Evolutionary conservation across 1,284 basidiomycete species (phyloP).

Genomic region (Leccinum brunneo-olivaceum): DNA sequence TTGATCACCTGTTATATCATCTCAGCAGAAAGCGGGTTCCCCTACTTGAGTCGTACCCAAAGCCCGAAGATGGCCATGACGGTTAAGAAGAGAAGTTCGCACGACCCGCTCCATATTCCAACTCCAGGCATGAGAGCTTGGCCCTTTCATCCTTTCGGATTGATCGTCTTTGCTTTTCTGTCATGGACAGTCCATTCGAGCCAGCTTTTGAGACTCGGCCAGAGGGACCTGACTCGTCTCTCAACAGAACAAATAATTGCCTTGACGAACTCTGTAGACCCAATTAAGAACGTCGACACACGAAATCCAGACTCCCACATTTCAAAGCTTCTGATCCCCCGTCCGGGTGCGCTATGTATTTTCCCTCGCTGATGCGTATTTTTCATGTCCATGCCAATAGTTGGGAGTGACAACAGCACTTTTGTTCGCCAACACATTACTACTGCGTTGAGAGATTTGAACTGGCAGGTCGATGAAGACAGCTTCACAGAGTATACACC

Average conservation of each 20-base stretch:
- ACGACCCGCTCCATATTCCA: slow-evolving; percentile 5
- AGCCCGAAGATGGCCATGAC: slow-evolving; percentile 73
- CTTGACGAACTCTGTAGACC: slow-evolving; percentile 53
- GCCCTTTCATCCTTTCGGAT: slow-evolving; percentile 3
- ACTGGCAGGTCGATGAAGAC: slow-evolving; percentile 86
- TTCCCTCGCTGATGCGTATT: slow-evolving; percentile 7
- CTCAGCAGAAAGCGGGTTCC: slow-evolving; percentile 2
- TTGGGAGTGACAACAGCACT: slow-evolving; percentile 73
- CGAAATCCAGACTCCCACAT: slow-evolving; percentile 65
- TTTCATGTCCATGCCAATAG: slow-evolving; percentile 30
- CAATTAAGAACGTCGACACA: slow-evolving; percentile 60
- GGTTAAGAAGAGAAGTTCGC: slow-evolving; percentile 10
- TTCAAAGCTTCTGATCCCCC: slow-evolving; percentile 75
- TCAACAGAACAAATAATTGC: slow-evolving; percentile 45
- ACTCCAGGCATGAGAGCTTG: slow-evolving; percentile 18
- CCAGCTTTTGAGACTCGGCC: slow-evolving; percentile 29
- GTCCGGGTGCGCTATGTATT: slow-evolving; percentile 54
- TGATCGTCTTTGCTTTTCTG: slow-evolving; percentile 16
- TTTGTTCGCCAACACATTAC: slow-evolving; percentile 74
- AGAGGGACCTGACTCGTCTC: slow-evolving; percentile 44
- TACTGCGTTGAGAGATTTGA: slow-evolving; percentile 57
- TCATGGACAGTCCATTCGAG: slow-evolving; percentile 21
- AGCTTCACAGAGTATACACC: slow-evolving; percentile 79
- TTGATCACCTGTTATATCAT: slow-evolving; percentile 75
- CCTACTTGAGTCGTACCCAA: slow-evolving; percentile 49